Evolutionary conservation across 2,329 filamentous ascomycete genomes (phyloP), one percentile per base, ranked within the genome.

Genomic region (Colletotrichum falcatum): DNA sequence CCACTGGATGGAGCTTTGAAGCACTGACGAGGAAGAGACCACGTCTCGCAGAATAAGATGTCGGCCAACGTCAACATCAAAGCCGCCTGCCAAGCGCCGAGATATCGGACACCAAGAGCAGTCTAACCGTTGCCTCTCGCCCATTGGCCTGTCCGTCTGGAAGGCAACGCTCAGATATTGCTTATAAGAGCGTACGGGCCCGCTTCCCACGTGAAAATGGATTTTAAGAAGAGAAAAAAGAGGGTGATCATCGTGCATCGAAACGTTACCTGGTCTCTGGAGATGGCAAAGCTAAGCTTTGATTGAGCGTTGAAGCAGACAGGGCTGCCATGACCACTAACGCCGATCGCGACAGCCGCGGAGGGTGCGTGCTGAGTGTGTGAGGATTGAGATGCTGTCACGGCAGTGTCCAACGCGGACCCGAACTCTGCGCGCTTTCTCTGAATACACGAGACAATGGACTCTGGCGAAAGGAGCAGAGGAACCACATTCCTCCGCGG

Each of bases 381-480:
- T n/a, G 12, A 18, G 26, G 26, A 30, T 20, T 4, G 26, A 62
- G 35, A 54, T 14, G 18, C 16, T 35, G 18, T 49, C 11, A 12
- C 33, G 12, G 35, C 12, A 14, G 11, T 12, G 12, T 3, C 37
- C 0, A 39, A 39, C 14, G 14, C 37, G 14, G 35, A 14, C 14
- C n/a, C 35, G n/a, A 58, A 30, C 18, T 37, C 58, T 35, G 44
- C 33, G 23, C 12, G 5, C 28, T 48, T 66, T 70, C 66, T 66
- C 42, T 26, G 39, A 42, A 39, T 65, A 44, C 44, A 58, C 63
- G 55, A 67, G 63, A 39, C 46, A 51, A n/a, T 23, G 44, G n/a
- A 14, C 26, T 37, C 18, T n/a, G 8, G 3, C 30, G n/a, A 28
- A 39, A n/a, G 14, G 23, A 28, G 23, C 4, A 16, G 7, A n/a